Evolutionary conservation across 179 eudicot genomes (phyloP), one percentile per base, ranked within the genome.

Genomic region (Carnegiea gigantea): DNA sequence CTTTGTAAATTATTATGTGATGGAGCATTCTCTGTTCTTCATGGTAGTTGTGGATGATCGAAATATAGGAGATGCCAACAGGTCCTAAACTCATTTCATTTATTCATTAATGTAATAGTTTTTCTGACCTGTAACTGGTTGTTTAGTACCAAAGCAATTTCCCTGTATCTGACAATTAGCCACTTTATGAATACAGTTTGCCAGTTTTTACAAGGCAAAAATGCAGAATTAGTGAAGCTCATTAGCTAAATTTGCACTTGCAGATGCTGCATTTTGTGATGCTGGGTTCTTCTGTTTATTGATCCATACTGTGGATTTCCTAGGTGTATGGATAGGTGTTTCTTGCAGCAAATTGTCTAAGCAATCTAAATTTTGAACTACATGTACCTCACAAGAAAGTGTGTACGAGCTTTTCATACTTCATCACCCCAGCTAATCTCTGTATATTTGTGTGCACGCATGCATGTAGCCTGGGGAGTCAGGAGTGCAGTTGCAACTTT

Each of bases 1-100:
- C 23, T 75, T 67, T 85, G 83, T 85, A 83, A 82, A 80, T 85
- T 85, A 76, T 70, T 30, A 0, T 33, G 44, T 70, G 17, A 17
- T 1, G 46, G 23, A 70, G 40, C n/a, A 11, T 67, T 54, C 65
- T 68, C 65, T 40, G 43, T n/a, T 38, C 68, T 36, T 36, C 73
- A 18, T 36, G 43, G 33, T 33, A 4, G 46, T 78, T 57, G 53
- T 67, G 79, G 77, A 21, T 78, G 70, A 70, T 62, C 53, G 68
- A 59, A 57, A 79, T 59, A 28, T 82, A 76, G 67, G 43, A 26
- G 67, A 23, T 73, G 73, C 46, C 68, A 28, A 53, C 64, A 48
- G 28, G 62, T 82, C 7, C 73, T 64, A 68, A 26, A 17, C 51
- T 17, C 73, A 36, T 70, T 76, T 57, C 20, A 70, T 82, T 49